Evolutionary conservation across 2,329 filamentous ascomycete genomes (phyloP), one percentile per base, ranked within the genome.

Genomic region (Talaromyces sp.): DNA sequence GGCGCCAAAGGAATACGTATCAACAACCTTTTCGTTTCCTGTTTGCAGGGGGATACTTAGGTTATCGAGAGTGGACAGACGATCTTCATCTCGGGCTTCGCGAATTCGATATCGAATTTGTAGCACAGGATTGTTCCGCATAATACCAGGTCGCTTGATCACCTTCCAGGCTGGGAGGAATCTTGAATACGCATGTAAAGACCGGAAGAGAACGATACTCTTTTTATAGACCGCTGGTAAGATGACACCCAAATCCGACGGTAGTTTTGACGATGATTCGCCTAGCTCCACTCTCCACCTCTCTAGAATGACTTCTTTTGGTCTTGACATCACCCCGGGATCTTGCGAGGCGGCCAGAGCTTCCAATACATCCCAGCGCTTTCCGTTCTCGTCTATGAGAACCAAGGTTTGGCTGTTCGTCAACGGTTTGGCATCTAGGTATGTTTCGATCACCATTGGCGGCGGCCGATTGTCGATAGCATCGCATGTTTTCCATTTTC

Each of bases 151-250:
- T 57, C 85, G 87, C 69, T 90, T 89, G 70, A 89, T 87, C 70
- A 96, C 89, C 77, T 89, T 96, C 88, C 90, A 96, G 28, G 90
- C 87, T 2, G 95, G 95, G 64, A 96, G 79, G 64, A 97, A 85
- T 68, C 91, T 89, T 47, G 91, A 86, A 60, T 90, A 90, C 56
- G 91, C 87, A 74, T 91, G 96, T 53, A 99, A 83, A 1, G 92
- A 92, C 63, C 95, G 86, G 77, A 98, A 97, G 68, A 97, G 87
- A 67, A 98, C 90, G 66, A 99, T 96, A 69, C 91, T 92, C 78
- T 96, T 95, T 79, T 99, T 99, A 83, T 99, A 99, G 62, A 96
- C 88, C 58, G 91, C 94, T 14, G 95, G 92, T 57, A 98, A 80
- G 34, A 85, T 80, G 54, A 85, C 81, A 59, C 76, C 81, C 57